Evolutionary conservation across 2,329 filamentous ascomycete species (phyloP).

Genomic region (Leptographium lundbergii): DNA sequence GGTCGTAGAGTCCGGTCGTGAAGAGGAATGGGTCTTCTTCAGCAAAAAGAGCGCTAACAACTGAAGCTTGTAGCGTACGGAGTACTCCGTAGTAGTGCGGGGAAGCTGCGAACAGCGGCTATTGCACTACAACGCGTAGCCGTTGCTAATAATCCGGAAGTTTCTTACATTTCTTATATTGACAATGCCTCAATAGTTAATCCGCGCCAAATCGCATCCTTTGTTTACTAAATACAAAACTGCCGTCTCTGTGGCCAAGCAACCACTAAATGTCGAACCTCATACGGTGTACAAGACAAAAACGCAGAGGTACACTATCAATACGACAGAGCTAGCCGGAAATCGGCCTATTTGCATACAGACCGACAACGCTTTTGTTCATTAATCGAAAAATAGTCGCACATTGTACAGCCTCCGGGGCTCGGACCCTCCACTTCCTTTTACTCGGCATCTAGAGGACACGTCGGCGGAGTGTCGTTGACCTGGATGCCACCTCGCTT

Average conservation of each 20-base stretch:
- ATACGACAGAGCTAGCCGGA: neutral
- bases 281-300: too few species aligned
- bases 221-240: neutral
- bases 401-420: neutral
- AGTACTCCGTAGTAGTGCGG: too few species aligned
- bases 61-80: too few species aligned
- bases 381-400: neutral
- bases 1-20: neutral
- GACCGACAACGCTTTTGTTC: neutral
- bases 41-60: too few species aligned
- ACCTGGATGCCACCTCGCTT: constrained; percentile 86
- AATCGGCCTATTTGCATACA: neutral
- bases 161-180: too few species aligned
- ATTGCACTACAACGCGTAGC: neutral
- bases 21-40: neutral
- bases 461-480: constrained; percentile 62
- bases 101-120: neutral
- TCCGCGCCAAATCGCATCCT: neutral
- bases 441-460: constrained; percentile 64
- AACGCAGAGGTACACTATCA: too few species aligned
- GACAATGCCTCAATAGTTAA: neutral
- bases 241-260: too few species aligned
- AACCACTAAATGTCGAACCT: too few species aligned
- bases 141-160: too few species aligned
- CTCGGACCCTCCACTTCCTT: neutral